Evolutionary conservation across 345 rosid species (phyloP).

Genomic region (Chamaenerion angustifolium): DNA sequence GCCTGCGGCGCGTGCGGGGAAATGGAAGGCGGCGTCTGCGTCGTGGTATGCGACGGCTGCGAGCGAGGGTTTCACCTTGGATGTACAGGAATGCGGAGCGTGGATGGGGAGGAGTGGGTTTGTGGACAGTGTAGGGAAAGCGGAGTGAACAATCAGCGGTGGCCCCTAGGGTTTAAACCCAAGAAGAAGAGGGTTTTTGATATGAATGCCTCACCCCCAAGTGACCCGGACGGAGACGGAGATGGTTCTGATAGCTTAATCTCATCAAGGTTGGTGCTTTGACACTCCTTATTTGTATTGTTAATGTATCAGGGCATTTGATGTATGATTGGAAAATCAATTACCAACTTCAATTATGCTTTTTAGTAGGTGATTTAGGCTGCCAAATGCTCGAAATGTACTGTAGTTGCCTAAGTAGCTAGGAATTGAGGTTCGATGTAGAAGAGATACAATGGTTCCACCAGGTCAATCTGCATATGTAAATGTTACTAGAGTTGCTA

Average conservation of each 20-base stretch:
- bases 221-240: constrained; percentile 50
- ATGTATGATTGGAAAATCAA: no score
- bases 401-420: no score
- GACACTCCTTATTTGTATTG: neutral
- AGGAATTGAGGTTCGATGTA: no score
- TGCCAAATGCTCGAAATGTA: no score
- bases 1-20: constrained; percentile 52
- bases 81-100: constrained; percentile 31
- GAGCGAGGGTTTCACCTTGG: constrained; percentile 69
- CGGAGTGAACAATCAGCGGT: constrained; percentile 57
- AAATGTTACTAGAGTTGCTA: no score
- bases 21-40: constrained; percentile 18
- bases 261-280: constrained; percentile 36
- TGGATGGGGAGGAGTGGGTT: constrained; percentile 53
- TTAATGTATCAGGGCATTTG: neutral
- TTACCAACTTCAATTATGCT: no score
- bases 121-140: constrained; percentile 43
- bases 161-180: constrained; percentile 74
- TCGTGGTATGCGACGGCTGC: constrained; percentile 83
- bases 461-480: no score
- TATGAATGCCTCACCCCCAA: constrained; percentile 88
- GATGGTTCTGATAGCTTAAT: constrained; percentile 19
- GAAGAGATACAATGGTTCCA: no score
- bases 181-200: constrained; percentile 62
- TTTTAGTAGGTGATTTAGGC: no score